Evolutionary conservation across 2,329 filamentous ascomycete species (phyloP), one percentile per base, ranked within the genome.

Genomic region (Fusarium torulosum): DNA sequence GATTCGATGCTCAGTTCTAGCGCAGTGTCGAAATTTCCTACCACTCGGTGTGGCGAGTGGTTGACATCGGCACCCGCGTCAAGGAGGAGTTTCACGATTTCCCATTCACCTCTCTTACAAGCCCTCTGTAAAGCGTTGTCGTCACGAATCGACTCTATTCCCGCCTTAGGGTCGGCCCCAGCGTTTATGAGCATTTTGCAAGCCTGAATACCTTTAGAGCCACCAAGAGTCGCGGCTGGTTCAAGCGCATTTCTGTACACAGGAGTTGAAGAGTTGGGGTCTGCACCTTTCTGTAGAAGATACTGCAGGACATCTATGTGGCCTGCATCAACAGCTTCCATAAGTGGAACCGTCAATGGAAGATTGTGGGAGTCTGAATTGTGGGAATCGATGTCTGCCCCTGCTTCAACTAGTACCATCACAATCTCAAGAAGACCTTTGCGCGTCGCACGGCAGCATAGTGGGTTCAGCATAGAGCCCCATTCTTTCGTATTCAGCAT

Each of bases 361-460:
- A 1, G 23, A 25, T 25, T 7, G 23, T 25, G 23, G 6, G 7
- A 25, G 23, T 25, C 23, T 25, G 23, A 25, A 25, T 25, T 25
- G 23, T 25, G 23, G 23, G 23, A 25, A 25, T 25, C 23, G 23
- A 25, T 25, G 23, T 25, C 1, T 8, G 5, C 31, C 2, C 31
- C 21, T 5, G 11, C 31, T 7, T 38, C 17, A 15, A 0, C 2
- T 6, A 49, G 4, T 0, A n/a, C 0, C 7, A 23, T 20, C 7
- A 49, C 0, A 2, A 38, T 7, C 2, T 13, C 33, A 8, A 38
- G 20, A 17, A 0, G 0, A 4, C 33, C 46, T 7, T 11, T 0
- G 2, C 1, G 2, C 11, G 46, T 31, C 13, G 46, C 46, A 5
- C 1, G 7, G 0, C 17, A 13, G 15, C 13, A 38, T 11, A n/a